A percentile compares a stretch with the other conserved stretches of the same genome.
These are phyloP conservation scores for Ophiostoma sp. DNA, from an alignment of 2,329 filamentous ascomycete genomes.

Conservation along the genomic window DNA sequence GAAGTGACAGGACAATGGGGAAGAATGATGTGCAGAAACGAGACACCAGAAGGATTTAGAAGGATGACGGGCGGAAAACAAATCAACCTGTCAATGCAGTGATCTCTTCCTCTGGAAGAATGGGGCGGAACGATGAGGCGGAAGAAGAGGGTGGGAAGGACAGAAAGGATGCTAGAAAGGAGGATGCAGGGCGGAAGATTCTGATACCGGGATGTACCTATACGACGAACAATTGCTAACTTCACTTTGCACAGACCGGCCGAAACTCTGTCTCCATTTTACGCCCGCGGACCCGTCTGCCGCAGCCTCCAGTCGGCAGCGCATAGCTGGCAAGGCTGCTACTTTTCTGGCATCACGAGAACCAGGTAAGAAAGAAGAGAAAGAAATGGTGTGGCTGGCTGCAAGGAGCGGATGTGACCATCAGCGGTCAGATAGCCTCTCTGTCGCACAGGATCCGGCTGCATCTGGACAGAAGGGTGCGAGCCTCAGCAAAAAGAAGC, in stretches of 20 bases:
- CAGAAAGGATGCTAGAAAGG: not conserved
- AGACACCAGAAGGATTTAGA: not conserved
- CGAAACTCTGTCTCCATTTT: slow-evolving; percentile 10
- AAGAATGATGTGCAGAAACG: not conserved
- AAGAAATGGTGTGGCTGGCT: not conserved
- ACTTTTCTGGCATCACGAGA: slow-evolving; percentile 1
- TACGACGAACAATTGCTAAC: not conserved
- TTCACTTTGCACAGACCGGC: not conserved
- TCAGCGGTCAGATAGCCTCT: not conserved
- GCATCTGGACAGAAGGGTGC: not conserved
- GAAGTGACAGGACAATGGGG: not conserved
- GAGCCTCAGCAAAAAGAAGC: not conserved
- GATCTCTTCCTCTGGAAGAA: not conserved
- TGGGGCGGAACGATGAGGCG: not conserved
- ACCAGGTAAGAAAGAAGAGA: not conserved
- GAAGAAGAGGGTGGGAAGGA: slow-evolving; percentile 3
- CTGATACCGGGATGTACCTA: not conserved
- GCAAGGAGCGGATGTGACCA: not conserved
- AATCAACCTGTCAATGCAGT: not conserved
- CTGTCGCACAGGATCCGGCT: not conserved
- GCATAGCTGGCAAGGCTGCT: slow-evolving; percentile 14
- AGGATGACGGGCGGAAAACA: not conserved
- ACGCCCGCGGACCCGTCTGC: not conserved
- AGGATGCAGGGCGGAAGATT: not conserved
- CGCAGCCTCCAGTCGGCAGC: slow-evolving; percentile 20